phyloP scores from a whole-genome alignment of 2,329 filamentous ascomycete species.

The Aspergillus versicolor region DNA sequence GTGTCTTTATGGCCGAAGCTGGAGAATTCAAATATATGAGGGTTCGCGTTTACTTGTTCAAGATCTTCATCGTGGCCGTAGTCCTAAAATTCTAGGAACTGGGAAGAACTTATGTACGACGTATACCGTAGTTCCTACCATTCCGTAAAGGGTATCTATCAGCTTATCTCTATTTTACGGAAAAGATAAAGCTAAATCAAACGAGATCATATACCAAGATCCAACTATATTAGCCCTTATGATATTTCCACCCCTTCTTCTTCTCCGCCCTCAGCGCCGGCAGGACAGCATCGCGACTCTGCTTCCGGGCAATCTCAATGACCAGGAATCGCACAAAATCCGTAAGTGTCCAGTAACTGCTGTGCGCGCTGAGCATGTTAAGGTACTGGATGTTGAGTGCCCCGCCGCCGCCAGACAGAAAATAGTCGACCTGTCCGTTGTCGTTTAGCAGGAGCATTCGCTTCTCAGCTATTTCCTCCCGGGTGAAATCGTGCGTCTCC shows the following conservation, averaged over 20 bases:
- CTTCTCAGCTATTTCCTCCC: slow-evolving; percentile 88
- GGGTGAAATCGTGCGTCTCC: slow-evolving; percentile 90
- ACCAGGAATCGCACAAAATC: slow-evolving; percentile 93
- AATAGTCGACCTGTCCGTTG: slow-evolving; percentile 94
- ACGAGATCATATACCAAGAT: background rate
- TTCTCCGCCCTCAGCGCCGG: slow-evolving; percentile 54
- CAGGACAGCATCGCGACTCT: slow-evolving; percentile 63
- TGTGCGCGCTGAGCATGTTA: slow-evolving; percentile 95
- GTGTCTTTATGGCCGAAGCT: too few relatives aligned
- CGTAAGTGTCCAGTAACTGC: slow-evolving; percentile 83
- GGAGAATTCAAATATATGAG: too few relatives aligned
- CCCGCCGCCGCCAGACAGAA: slow-evolving; percentile 77
- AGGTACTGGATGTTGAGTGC: slow-evolving; percentile 93
- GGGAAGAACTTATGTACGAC: background rate
- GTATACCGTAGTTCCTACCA: background rate
- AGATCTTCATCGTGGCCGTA: too few relatives aligned
- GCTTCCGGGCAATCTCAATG: slow-evolving; percentile 75
- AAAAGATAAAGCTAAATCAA: background rate
- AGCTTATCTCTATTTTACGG: background rate
- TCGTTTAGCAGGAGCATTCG: slow-evolving; percentile 88
- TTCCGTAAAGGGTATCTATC: background rate
- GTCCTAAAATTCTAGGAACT: background rate
- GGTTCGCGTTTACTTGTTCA: too few relatives aligned
- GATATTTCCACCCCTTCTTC: slow-evolving; percentile 52
- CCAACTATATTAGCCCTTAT: slow-evolving; percentile 23